phyloP scores from a whole-genome alignment of 1,284 basidiomycete species.

The Sanghuangporus sanghuang region DNA sequence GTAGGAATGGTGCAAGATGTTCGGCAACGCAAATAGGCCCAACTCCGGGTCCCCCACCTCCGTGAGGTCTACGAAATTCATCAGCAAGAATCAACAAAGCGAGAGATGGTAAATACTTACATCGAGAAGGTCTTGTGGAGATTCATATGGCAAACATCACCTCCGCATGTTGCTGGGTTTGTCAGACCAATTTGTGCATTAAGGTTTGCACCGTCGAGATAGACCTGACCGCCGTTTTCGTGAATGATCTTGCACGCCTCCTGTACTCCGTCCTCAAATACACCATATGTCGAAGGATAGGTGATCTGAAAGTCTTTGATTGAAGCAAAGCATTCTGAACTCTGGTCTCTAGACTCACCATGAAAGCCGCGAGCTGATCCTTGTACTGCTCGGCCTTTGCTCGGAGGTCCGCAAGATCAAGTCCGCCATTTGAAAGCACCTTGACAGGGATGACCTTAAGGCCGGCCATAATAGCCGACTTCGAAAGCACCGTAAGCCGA shows the following conservation, averaged over 20 bases:
- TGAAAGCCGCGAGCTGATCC: slow-evolving; percentile 91
- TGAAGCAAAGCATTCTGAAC: not conserved
- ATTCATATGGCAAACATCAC: slow-evolving; percentile 97
- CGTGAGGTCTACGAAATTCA: slow-evolving; percentile 69
- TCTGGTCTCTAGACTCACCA: slow-evolving; percentile 54
- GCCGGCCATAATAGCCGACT: slow-evolving; percentile 97
- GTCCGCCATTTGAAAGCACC: slow-evolving; percentile 80
- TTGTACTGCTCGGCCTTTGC: slow-evolving; percentile 89
- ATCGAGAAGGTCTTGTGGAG: slow-evolving; percentile 96
- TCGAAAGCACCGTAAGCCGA: slow-evolving; percentile 17
- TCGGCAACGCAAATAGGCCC: slow-evolving; percentile 94
- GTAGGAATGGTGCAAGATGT: slow-evolving; percentile 93
- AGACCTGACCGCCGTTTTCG: slow-evolving; percentile 94
- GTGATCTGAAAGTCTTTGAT: slow-evolving; percentile 56
- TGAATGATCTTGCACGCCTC: slow-evolving; percentile 94
- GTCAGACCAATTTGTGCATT: slow-evolving; percentile 96
- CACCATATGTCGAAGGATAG: slow-evolving; percentile 95
- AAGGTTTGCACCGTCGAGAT: slow-evolving; percentile 93
- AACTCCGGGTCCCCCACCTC: slow-evolving; percentile 94
- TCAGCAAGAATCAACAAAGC: slow-evolving; percentile 16
- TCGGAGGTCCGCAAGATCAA: slow-evolving; percentile 84
- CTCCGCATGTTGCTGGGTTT: slow-evolving; percentile 92
- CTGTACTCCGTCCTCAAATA: slow-evolving; percentile 91
- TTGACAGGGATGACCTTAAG: slow-evolving; percentile 95
- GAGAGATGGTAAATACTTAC: slow-evolving; percentile 33